Evolutionary conservation across 345 rosid genomes (phyloP).

Genomic region (Arabidopsis arenosa): DNA sequence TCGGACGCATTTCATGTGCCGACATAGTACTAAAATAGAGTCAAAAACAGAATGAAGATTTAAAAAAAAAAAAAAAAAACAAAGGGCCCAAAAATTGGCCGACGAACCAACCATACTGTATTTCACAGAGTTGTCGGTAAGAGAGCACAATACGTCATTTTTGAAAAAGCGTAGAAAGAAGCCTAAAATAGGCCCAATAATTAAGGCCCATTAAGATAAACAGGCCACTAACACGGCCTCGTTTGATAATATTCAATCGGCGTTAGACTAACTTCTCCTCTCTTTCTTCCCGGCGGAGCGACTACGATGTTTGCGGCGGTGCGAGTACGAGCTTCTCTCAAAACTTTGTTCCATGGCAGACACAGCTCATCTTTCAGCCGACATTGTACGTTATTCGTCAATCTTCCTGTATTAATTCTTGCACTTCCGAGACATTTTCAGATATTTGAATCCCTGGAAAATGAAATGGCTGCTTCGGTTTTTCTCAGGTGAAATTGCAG

Average conservation of each 20-base stretch:
- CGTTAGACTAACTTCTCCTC: neutral
- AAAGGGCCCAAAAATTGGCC: too few species aligned
- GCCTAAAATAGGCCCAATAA: too few species aligned
- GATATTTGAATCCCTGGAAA: constrained; percentile 10
- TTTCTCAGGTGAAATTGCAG: constrained; percentile 16
- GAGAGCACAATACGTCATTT: too few species aligned
- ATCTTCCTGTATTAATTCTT: neutral
- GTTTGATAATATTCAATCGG: too few species aligned
- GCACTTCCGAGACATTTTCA: neutral
- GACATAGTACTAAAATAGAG: neutral
- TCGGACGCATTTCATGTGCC: neutral
- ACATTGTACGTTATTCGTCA: neutral
- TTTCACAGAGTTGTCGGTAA: too few species aligned
- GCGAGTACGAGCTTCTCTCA: constrained; percentile 29
- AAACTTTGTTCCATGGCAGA: constrained; percentile 28
- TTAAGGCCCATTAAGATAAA: too few species aligned
- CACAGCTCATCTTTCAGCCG: neutral
- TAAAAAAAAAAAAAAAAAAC: too few species aligned
- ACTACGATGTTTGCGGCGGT: constrained; percentile 41
- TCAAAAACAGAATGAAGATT: too few species aligned
- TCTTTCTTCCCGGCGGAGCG: constrained; percentile 25
- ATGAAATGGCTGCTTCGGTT: neutral
- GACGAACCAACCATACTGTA: too few species aligned
- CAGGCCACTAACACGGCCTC: too few species aligned
- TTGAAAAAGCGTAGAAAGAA: too few species aligned